Conservation (phyloP, 768 basidiomycete species). For the Mycena metata region DNA sequence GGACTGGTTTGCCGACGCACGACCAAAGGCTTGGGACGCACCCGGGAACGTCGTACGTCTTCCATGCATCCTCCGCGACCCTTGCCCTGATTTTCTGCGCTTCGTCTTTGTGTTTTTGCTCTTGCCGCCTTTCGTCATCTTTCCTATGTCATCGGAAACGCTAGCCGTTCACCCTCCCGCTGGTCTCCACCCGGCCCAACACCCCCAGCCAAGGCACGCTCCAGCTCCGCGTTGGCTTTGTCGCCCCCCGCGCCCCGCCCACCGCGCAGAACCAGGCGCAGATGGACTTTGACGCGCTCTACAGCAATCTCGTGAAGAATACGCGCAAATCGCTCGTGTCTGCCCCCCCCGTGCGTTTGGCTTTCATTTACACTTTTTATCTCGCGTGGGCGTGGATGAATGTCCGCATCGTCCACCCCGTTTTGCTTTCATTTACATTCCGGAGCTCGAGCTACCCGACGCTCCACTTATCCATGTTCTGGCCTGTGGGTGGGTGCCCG, state of each 20-base stretch:
- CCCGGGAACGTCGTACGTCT: slow-evolving; percentile 74
- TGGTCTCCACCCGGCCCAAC: slow-evolving; percentile 58
- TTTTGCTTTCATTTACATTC: no score
- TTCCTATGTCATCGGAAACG: neutral
- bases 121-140: neutral
- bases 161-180: slow-evolving; percentile 53
- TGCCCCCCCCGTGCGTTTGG: slow-evolving; percentile 76
- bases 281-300: slow-evolving; percentile 73
- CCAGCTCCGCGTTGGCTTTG: slow-evolving; percentile 63
- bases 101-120: slow-evolving; percentile 23
- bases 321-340: slow-evolving; percentile 78
- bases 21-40: slow-evolving; percentile 69
- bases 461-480: no score
- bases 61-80: neutral
- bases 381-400: neutral
- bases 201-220: slow-evolving; percentile 57
- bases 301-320: slow-evolving; percentile 71
- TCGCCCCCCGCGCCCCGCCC: slow-evolving; percentile 56
- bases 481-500: neutral
- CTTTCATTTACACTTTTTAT: slow-evolving; percentile 7
- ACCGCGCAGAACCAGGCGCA: slow-evolving; percentile 49
- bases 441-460: no score
- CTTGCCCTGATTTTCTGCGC: neutral
- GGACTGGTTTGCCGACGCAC: slow-evolving; percentile 76
- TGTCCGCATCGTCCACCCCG: no score